Base-by-base conservation (phyloP, 1,139 yeast genomes). In the Hansenula lynferdii region DNA sequence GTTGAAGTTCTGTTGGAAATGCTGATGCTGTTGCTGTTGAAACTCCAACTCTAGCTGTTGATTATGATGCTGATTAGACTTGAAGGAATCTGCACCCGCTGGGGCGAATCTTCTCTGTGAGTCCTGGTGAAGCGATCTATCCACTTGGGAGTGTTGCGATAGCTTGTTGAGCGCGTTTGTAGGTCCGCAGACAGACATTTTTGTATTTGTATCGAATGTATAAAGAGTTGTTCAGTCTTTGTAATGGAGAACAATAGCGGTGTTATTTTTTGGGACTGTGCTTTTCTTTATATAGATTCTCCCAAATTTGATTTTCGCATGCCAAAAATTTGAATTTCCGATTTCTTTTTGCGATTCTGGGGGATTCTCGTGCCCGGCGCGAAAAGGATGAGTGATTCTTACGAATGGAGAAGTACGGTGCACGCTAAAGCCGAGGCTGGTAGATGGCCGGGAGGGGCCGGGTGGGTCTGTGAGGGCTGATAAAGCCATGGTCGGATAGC, bases 61-160 rank as follows among this genome's bases (percentile, higher is more conserved):
- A 17, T 44, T 44, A 5, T 42, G 32, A 8, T 39, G 43, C 3
- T 38, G 34, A 10, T 14, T 5, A 28, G 47, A 35, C 39, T 51
- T 45, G 37, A 53, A 51, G 5, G 31, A 20, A 14, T 36, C 15
- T 17, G 39, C 19, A 28, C 22, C 32, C 21, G 35, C 42, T 27
- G 36, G 31, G 26, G 28, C 26, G 29, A 28, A 34, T 10, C 35
- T 35, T 6, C 31, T 35, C 12, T 44, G 50, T 14, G 46, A 47
- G 17, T 50, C 57, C 19, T 50, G 54, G n/a, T 54, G 57, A 4
- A 52, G 44, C 0, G 56, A 48, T 28, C 57, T 47, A 28, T 54
- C 58, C 15, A 42, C 45, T 26, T 51, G 53, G 4, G 55, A 15
- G 31, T 52, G 55, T 26, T 42, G 44, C 5, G 50, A 37, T 22